Evolutionary conservation across 129 eudicot species (phyloP).

Genomic region (Oenanthe sinensis): DNA sequence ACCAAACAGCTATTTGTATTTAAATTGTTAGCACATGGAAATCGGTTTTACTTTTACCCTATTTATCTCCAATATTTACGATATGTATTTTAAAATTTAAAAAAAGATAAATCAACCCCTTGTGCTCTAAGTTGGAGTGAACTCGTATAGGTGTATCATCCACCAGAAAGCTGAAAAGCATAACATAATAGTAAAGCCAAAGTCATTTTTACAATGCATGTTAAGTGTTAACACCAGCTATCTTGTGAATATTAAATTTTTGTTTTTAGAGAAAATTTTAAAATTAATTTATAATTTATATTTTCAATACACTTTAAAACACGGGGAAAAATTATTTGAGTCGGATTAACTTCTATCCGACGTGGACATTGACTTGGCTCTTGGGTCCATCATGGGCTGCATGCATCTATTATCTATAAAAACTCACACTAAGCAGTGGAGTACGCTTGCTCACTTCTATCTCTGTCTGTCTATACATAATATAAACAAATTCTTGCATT

Average conservation of each 20-base stretch:
- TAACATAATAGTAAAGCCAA: not conserved
- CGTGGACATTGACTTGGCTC: not conserved
- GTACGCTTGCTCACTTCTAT: not conserved
- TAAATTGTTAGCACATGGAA: not conserved
- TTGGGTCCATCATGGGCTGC: slow-evolving; percentile 6
- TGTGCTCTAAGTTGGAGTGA: slow-evolving; percentile 77
- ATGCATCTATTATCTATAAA: not conserved
- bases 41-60: too few relatives aligned
- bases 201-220: too few relatives aligned
- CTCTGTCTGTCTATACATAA: not conserved
- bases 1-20: slow-evolving; percentile 42
- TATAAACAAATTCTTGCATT: not conserved
- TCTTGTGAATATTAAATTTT: too few relatives aligned
- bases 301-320: too few relatives aligned
- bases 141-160: slow-evolving; percentile 84
- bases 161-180: slow-evolving; percentile 51
- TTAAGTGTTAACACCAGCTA: too few relatives aligned
- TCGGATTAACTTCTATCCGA: too few relatives aligned
- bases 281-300: too few relatives aligned
- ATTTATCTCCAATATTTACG: too few relatives aligned
- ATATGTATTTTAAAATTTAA: too few relatives aligned
- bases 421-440: not conserved
- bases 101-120: too few relatives aligned
- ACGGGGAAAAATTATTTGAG: too few relatives aligned
- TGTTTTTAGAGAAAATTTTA: too few relatives aligned